Evolutionary conservation across 2,329 filamentous ascomycete genomes (phyloP).

Genomic region (Calonectria pauciramosa): DNA sequence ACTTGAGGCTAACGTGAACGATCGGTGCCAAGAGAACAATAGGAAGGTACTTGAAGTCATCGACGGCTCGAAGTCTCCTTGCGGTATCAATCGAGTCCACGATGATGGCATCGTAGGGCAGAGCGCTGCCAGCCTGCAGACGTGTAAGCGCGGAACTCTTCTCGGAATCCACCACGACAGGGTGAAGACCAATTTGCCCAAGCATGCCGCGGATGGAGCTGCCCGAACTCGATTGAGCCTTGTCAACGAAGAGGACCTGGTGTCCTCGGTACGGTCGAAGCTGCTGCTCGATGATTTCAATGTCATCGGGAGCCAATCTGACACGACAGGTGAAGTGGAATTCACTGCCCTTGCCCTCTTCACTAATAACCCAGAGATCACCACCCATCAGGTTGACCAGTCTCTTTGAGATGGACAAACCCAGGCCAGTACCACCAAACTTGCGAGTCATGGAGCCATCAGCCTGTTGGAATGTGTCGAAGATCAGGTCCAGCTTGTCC

Average conservation of each 20-base stretch:
- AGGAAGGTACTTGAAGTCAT: constrained; percentile 98
- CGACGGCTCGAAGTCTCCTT: constrained; percentile 84
- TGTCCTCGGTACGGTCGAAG: constrained; percentile 93
- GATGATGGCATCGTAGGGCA: constrained; percentile 93
- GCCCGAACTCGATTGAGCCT: constrained; percentile 83
- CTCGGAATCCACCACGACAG: constrained; percentile 86
- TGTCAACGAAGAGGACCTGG: constrained; percentile 94
- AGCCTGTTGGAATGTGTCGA: constrained; percentile 98
- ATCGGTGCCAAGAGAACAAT: constrained; percentile 92
- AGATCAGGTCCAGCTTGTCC: constrained; percentile 96
- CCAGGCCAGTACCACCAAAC: constrained; percentile 94
- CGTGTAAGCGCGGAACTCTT: constrained; percentile 71
- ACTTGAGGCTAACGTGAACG: constrained; percentile 93
- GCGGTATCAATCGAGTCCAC: constrained; percentile 95
- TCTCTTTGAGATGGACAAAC: constrained; percentile 94
- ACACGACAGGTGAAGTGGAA: constrained; percentile 98
- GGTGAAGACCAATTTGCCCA: constrained; percentile 81
- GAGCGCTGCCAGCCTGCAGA: constrained; percentile 67
- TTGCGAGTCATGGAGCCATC: constrained; percentile 97
- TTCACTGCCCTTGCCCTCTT: constrained; percentile 90
- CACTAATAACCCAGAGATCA: constrained; percentile 95
- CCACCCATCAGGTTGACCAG: constrained; percentile 97
- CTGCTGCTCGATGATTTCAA: constrained; percentile 83
- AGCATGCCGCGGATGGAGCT: constrained; percentile 85
- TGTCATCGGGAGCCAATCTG: constrained; percentile 83